Evolutionary conservation across 352 stramenopile genomes (phyloP).

Genomic region (Pilasporangium apinafurcum): DNA sequence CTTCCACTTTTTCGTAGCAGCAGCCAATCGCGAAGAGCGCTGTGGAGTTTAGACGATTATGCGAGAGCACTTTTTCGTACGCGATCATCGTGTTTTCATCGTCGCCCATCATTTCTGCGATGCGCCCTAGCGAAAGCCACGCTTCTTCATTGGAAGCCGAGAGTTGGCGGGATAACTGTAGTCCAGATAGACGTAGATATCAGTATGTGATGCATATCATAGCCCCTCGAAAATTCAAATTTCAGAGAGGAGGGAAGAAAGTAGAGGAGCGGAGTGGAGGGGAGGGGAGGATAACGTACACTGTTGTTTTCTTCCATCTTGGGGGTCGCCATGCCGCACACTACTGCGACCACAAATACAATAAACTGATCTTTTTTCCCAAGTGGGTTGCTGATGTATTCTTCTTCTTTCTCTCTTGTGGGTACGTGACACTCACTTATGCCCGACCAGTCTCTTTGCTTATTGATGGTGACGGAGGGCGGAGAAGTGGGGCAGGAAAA

Average conservation of each 20-base stretch:
- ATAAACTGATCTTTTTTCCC: too few relatives aligned
- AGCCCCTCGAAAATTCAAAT: too few relatives aligned
- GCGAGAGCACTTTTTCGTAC: conserved; percentile 84
- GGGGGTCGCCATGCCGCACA: conserved; percentile 48
- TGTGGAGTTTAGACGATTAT: conserved; percentile 82
- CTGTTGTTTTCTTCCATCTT: conserved; percentile 81
- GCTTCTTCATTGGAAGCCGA: conserved; percentile 77
- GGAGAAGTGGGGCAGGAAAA: conserved; percentile 2
- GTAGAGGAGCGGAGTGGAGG: neutral
- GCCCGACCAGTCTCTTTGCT: conserved; percentile 29
- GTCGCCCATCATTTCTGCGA: conserved; percentile 88
- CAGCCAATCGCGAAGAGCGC: conserved; percentile 81
- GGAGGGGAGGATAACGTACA: conserved; percentile 14
- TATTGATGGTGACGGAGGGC: conserved; percentile 28
- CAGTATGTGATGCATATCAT: too few relatives aligned
- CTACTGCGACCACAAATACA: too few relatives aligned
- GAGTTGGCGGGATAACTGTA: conserved; percentile 60
- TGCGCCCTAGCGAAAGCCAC: conserved; percentile 75
- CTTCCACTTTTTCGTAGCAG: conserved; percentile 84
- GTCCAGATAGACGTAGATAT: neutral
- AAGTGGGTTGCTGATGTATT: neutral
- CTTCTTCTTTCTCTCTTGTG: too few relatives aligned
- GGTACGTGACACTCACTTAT: too few relatives aligned
- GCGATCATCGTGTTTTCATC: conserved; percentile 86
- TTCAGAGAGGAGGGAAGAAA: conserved; percentile 1